Conservation (phyloP, 1,139 yeast genomes). For the Diutina siamensis region DNA sequence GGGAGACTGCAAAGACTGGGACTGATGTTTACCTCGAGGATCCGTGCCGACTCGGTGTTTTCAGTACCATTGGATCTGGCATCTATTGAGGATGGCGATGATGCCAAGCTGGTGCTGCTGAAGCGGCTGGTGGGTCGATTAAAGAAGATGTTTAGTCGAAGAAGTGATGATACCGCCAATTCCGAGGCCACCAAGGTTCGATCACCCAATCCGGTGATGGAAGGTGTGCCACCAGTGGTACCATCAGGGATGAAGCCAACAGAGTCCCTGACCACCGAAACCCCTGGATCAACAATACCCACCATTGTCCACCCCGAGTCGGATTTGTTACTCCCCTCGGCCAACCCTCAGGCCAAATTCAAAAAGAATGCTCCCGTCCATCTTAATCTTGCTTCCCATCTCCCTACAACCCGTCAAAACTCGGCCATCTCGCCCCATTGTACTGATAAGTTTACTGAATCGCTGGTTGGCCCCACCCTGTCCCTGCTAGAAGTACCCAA, state of each 20-base stretch:
- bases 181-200: neutral
- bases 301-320: too few relatives aligned
- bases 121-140: neutral
- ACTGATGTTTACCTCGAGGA: neutral
- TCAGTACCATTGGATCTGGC: neutral
- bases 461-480: neutral
- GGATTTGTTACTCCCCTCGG: too few relatives aligned
- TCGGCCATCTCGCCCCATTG: neutral
- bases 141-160: neutral
- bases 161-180: neutral
- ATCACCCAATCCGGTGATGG: neutral
- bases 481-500: neutral
- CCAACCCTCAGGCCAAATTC: too few relatives aligned
- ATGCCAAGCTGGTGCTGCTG: conserved; percentile 1
- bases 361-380: too few relatives aligned
- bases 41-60: neutral
- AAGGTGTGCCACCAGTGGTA: too few relatives aligned
- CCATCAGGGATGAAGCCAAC: too few relatives aligned
- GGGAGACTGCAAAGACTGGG: neutral
- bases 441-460: neutral
- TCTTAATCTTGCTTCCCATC: too few relatives aligned
- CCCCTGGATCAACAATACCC: too few relatives aligned
- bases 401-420: neutral
- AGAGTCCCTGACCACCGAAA: too few relatives aligned
- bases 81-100: neutral